A percentile compares a stretch with the other conserved stretches of the same genome.
Conservation (phyloP, 148 eudicot genomes). For the Tetragonia tetragonoides region DNA sequence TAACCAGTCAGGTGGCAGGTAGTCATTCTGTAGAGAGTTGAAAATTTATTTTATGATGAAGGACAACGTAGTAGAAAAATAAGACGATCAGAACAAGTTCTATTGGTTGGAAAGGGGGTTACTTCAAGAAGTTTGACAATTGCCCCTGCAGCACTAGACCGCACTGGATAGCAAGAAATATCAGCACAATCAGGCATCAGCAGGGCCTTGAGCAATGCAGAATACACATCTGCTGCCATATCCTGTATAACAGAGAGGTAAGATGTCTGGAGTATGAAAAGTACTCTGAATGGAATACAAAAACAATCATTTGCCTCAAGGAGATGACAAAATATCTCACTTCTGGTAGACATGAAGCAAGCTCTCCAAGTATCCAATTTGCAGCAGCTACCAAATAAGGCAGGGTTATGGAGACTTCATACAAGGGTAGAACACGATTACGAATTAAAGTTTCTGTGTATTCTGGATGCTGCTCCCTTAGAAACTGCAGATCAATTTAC, state of each 20-base stretch:
- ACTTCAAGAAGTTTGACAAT: constrained; percentile 67
- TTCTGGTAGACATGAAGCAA: constrained; percentile 65
- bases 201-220: constrained; percentile 60
- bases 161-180: constrained; percentile 63
- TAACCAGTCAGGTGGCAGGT: constrained; percentile 70
- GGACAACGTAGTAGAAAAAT: neutral
- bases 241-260: constrained; percentile 38
- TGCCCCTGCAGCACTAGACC: constrained; percentile 73
- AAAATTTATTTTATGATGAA: constrained; percentile 3
- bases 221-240: constrained; percentile 59
- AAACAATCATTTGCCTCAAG: neutral
- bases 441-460: constrained; percentile 44
- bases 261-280: neutral
- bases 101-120: constrained; percentile 14
- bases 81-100: neutral
- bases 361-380: constrained; percentile 85
- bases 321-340: constrained; percentile 33
- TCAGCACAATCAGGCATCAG: constrained; percentile 49
- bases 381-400: constrained; percentile 73
- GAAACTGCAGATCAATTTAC: constrained; percentile 42
- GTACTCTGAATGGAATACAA: neutral
- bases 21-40: constrained; percentile 53
- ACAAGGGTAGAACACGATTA: constrained; percentile 59
- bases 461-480: constrained; percentile 57
- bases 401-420: constrained; percentile 34